These are phyloP conservation scores for Podosphaera xanthii DNA, from an alignment of 2,329 filamentous ascomycete species.

Conservation along the genomic window DNA sequence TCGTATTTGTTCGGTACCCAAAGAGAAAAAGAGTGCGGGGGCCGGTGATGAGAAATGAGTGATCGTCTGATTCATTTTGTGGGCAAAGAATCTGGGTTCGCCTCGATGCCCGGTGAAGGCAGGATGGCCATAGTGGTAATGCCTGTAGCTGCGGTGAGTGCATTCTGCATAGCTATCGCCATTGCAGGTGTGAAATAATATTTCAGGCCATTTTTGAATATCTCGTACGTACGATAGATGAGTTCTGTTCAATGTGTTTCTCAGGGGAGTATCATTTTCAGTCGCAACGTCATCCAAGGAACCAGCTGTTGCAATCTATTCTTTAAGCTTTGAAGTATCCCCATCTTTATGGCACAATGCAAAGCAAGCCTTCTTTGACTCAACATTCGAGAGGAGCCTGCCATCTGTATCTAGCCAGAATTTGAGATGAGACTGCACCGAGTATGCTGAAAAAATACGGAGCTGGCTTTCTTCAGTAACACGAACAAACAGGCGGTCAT, in stretches of 20 bases:
- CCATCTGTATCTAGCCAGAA: neutral
- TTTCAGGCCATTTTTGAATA: neutral
- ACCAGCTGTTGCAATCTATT: neutral
- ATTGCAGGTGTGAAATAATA: neutral
- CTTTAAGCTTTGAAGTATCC: neutral
- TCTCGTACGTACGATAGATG: neutral
- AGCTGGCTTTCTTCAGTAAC: neutral
- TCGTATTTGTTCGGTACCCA: neutral
- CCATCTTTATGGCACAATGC: neutral
- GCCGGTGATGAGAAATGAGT: neutral
- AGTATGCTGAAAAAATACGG: neutral
- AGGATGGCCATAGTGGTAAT: no score
- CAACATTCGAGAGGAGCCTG: neutral
- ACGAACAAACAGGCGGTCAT: neutral
- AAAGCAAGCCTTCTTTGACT: neutral
- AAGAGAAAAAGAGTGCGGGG: neutral
- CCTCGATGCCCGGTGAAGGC: no score
- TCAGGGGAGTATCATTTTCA: neutral
- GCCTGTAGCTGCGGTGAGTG: no score
- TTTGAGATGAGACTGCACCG: neutral
- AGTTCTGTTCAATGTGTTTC: neutral
- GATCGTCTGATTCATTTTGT: no score
- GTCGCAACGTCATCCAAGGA: neutral
- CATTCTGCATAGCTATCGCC: no score
- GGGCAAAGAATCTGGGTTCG: no score